Conservation (phyloP, 176 grass and related monocot species). For the Secale cereale region DNA sequence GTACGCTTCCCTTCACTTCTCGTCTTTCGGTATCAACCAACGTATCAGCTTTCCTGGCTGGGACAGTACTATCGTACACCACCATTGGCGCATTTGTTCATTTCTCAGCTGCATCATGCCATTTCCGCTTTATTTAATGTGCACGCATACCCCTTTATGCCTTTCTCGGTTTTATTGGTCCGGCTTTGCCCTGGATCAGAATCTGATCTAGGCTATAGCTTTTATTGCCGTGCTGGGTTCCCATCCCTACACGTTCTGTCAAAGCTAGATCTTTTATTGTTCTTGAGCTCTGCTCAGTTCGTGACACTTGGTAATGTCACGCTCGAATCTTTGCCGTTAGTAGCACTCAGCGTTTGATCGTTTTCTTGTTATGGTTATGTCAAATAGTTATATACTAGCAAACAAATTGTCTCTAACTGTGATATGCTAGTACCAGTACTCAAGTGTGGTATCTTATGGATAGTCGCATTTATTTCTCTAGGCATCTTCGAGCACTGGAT, state of each 20-base stretch:
- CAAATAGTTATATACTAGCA: slow-evolving; percentile 11
- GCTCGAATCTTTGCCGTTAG: slow-evolving; percentile 12
- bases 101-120: slow-evolving; percentile 25
- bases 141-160: slow-evolving; percentile 33
- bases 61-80: slow-evolving; percentile 31
- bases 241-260: slow-evolving; percentile 18
- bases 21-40: slow-evolving; percentile 1
- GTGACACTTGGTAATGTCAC: slow-evolving; percentile 24
- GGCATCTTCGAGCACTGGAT: slow-evolving; percentile 77
- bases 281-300: neutral
- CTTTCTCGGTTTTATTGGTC: slow-evolving; percentile 39
- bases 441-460: slow-evolving; percentile 5
- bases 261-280: slow-evolving; percentile 11
- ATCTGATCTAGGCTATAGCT: slow-evolving; percentile 36
- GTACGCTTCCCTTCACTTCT: slow-evolving; percentile 25
- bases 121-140: slow-evolving; percentile 40
- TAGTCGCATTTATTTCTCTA: slow-evolving; percentile 28
- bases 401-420: neutral
- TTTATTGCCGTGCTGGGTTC: slow-evolving; percentile 19
- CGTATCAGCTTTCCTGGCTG: slow-evolving; percentile 27
- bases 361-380: neutral
- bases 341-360: neutral
- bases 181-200: slow-evolving; percentile 32
- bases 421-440: neutral
- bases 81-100: slow-evolving; percentile 43